These are phyloP conservation scores for Phytophthora citrophthora DNA, from an alignment of 352 stramenopile genomes.

Conservation along the genomic window DNA sequence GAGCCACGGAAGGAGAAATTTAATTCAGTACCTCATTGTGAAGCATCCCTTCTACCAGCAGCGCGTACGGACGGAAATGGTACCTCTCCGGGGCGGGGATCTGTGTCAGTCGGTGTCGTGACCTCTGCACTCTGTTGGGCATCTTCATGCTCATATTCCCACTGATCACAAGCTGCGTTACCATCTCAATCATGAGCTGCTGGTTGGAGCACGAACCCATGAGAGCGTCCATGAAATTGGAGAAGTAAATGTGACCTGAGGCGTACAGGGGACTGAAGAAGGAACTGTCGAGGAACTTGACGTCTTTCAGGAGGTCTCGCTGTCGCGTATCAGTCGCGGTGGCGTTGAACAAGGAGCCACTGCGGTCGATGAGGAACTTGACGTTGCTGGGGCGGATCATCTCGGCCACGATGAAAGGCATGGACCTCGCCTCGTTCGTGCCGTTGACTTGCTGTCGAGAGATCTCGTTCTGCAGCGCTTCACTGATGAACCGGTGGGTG, in stretches of 20 bases:
- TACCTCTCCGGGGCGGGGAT: slow-evolving; percentile 60
- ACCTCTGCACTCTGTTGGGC: slow-evolving; percentile 50
- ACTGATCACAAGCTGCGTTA: slow-evolving; percentile 70
- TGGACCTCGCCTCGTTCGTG: slow-evolving; percentile 19
- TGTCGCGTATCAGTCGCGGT: slow-evolving; percentile 43
- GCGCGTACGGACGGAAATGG: slow-evolving; percentile 63
- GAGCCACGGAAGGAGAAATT: neutral
- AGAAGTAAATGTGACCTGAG: slow-evolving; percentile 74
- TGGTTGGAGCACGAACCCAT: slow-evolving; percentile 68
- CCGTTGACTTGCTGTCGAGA: slow-evolving; percentile 22
- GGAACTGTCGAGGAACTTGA: slow-evolving; percentile 58
- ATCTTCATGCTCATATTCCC: slow-evolving; percentile 59
- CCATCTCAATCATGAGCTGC: slow-evolving; percentile 67
- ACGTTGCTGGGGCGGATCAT: slow-evolving; percentile 80
- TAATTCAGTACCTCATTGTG: slow-evolving; percentile 53
- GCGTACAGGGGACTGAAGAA: slow-evolving; percentile 68
- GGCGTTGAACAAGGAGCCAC: slow-evolving; percentile 51
- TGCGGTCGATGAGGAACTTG: slow-evolving; percentile 72
- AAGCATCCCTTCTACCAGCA: slow-evolving; percentile 63
- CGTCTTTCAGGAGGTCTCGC: slow-evolving; percentile 59
- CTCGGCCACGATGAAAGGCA: slow-evolving; percentile 69
- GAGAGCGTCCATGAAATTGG: slow-evolving; percentile 75
- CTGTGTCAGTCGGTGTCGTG: slow-evolving; percentile 54
- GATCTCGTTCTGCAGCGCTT: slow-evolving; percentile 60
- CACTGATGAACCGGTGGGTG: slow-evolving; percentile 77